phyloP scores from a whole-genome alignment of 2,329 filamentous ascomycete genomes.

The Arthrocladium fulminans region DNA sequence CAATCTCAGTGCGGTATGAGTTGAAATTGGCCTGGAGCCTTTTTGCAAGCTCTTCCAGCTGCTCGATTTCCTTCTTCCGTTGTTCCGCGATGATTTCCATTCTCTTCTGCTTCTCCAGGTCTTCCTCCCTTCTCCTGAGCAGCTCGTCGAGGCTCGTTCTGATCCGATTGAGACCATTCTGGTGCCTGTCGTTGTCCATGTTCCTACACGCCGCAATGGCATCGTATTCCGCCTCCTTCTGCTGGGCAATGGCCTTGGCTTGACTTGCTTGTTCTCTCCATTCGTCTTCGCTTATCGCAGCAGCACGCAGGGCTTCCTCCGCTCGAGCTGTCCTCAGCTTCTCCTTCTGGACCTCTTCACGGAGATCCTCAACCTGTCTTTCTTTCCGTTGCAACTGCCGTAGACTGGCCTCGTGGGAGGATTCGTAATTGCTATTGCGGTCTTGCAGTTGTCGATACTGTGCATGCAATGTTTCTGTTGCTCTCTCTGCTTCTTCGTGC shows the following conservation, averaged over 20 bases:
- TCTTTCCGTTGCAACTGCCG: conserved; percentile 40
- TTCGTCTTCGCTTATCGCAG: conserved; percentile 18
- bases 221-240: conserved; percentile 32
- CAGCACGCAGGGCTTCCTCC: conserved; percentile 30
- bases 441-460: conserved; percentile 39
- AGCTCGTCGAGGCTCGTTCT: conserved; percentile 29
- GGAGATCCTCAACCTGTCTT: conserved; percentile 39
- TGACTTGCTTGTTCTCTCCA: conserved; percentile 25
- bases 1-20: conserved; percentile 35
- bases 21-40: conserved; percentile 33
- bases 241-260: conserved; percentile 20
- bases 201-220: conserved; percentile 33
- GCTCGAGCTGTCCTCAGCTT: conserved; percentile 33
- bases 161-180: conserved; percentile 31
- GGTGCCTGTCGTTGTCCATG: conserved; percentile 34
- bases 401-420: conserved; percentile 39
- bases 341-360: conserved; percentile 32
- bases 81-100: conserved; percentile 39
- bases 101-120: conserved; percentile 31
- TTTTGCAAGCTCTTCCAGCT: conserved; percentile 33
- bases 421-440: conserved; percentile 37
- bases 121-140: conserved; percentile 28
- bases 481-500: conserved; percentile 39
- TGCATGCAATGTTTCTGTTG: conserved; percentile 37
- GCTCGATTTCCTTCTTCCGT: conserved; percentile 36